Conservation (phyloP, 805 yeast genomes). For the Pichia insulana region DNA sequence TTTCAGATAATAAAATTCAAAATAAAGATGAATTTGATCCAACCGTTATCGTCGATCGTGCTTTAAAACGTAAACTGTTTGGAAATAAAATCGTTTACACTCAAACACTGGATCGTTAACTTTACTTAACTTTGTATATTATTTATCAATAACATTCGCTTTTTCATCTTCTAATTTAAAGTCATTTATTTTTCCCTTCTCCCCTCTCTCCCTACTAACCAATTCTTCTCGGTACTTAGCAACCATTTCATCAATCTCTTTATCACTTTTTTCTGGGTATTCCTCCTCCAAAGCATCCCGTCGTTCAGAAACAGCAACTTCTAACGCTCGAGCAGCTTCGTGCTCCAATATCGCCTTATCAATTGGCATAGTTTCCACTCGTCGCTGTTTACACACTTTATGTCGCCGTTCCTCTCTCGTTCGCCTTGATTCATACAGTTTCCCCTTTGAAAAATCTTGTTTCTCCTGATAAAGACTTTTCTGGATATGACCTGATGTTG, state of each 20-base stretch:
- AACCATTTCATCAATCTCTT: constrained; percentile 28
- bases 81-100: constrained; percentile 14
- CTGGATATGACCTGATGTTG: constrained; percentile 56
- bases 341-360: constrained; percentile 29
- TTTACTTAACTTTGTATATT: neutral
- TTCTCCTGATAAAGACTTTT: constrained; percentile 27
- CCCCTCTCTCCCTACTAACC: neutral
- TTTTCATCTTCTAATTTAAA: no score
- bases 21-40: neutral
- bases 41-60: constrained; percentile 20
- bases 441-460: constrained; percentile 25
- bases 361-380: constrained; percentile 2
- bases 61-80: constrained; percentile 21
- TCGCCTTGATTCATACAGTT: constrained; percentile 33
- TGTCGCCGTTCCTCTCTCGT: constrained; percentile 8
- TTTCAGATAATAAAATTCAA: neutral
- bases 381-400: constrained; percentile 11
- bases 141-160: no score
- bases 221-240: constrained; percentile 17
- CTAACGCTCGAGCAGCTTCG: constrained; percentile 31
- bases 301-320: constrained; percentile 40
- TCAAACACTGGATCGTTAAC: constrained; percentile 3
- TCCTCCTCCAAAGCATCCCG: constrained; percentile 46
- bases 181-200: neutral
- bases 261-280: constrained; percentile 27